These are phyloP conservation scores for Solanum hybrid DNA, from an alignment of 305 asterid genomes.

Conservation along the genomic window DNA sequence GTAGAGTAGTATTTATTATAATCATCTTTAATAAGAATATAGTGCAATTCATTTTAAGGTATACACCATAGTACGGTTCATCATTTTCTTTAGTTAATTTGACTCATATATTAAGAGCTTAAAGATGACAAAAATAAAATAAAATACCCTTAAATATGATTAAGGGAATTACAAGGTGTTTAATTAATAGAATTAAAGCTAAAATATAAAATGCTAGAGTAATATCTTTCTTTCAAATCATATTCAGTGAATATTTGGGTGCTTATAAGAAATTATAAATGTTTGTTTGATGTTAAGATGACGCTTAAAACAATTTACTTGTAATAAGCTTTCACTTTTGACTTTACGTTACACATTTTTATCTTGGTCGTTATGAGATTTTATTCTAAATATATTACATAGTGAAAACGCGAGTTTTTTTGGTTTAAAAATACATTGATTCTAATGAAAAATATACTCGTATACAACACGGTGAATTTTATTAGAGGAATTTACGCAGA, in stretches of 20 bases:
- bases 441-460: not conserved
- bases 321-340: not conserved
- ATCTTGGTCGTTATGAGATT: not conserved
- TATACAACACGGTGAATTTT: not conserved
- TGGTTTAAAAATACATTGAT: not conserved
- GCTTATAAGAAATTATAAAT: not conserved
- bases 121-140: not conserved
- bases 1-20: not conserved
- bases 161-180: not conserved
- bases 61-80: not conserved
- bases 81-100: not conserved
- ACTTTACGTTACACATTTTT: not conserved
- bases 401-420: not conserved
- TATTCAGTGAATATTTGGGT: not conserved
- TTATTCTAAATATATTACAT: not conserved
- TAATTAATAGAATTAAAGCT: not conserved
- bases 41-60: not conserved
- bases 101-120: not conserved
- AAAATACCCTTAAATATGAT: not conserved
- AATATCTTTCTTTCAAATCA: not conserved
- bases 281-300: not conserved
- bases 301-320: not conserved
- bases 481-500: too few relatives aligned
- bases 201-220: not conserved
- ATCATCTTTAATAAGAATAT: not conserved